These are phyloP conservation scores for Nicotiana otophora DNA, from an alignment of 257 asterid species.

Conservation along the genomic window DNA sequence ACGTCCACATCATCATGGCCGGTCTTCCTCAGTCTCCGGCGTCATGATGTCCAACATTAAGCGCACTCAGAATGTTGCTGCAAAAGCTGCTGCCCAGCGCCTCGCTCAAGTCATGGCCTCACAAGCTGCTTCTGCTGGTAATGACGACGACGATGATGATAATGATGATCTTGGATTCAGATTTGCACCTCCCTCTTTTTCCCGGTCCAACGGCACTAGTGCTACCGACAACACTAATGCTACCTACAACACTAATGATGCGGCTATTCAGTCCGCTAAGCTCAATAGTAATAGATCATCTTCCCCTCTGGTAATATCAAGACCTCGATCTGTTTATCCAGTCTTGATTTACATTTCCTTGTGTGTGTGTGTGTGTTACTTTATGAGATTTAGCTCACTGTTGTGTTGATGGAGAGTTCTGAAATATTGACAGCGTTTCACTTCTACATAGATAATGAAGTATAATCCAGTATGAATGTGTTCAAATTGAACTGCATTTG, in stretches of 20 bases:
- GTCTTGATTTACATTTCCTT: not conserved
- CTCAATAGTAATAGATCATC: slow-evolving; percentile 61
- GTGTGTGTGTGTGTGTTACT: not conserved
- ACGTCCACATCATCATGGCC: slow-evolving; percentile 41
- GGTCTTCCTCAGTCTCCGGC: slow-evolving; percentile 71
- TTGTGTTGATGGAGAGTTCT: not conserved
- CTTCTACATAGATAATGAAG: not conserved
- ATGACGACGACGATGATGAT: slow-evolving; percentile 47
- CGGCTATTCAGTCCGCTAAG: slow-evolving; percentile 39
- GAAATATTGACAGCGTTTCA: not conserved
- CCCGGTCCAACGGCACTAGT: slow-evolving; percentile 44
- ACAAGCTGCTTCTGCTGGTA: slow-evolving; percentile 56
- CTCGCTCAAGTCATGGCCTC: slow-evolving; percentile 99
- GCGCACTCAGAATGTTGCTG: slow-evolving; percentile 94
- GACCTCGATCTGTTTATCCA: not conserved
- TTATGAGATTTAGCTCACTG: not conserved
- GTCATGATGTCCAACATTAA: slow-evolving; percentile 60
- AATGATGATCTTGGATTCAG: slow-evolving; percentile 63
- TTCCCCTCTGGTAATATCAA: slow-evolving; percentile 68
- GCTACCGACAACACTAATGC: not conserved
- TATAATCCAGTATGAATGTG: not conserved
- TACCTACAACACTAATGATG: slow-evolving; percentile 6
- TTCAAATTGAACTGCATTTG: not conserved
- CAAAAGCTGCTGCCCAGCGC: slow-evolving; percentile 98
- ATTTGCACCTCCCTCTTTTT: slow-evolving; percentile 56